phyloP scores from a whole-genome alignment of 257 asterid species.

The Forsythia viridissima region DNA sequence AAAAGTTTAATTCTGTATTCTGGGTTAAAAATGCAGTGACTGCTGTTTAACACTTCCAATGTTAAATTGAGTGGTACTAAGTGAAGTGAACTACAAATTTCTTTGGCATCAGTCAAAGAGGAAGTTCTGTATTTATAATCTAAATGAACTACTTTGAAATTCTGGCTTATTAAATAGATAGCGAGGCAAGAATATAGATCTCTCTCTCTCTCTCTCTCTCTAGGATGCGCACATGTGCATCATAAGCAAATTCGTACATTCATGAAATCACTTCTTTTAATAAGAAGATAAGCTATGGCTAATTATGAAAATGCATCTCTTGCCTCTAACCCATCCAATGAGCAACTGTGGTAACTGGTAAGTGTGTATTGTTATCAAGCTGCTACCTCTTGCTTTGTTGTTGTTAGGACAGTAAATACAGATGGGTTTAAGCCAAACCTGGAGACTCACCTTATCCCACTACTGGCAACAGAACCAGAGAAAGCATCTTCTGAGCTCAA shows the following conservation, averaged over 20 bases:
- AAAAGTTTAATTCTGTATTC: constrained; percentile 7
- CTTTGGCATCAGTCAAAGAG: not conserved
- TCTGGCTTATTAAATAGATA: not conserved
- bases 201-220: not conserved
- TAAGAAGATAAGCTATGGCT: not conserved
- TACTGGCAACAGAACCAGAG: constrained; percentile 69
- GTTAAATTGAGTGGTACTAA: not conserved
- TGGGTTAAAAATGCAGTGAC: constrained; percentile 11
- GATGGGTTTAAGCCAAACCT: constrained; percentile 98
- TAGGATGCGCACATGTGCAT: not conserved
- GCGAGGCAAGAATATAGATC: not conserved
- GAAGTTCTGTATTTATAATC: not conserved
- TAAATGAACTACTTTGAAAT: not conserved
- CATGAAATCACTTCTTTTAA: not conserved
- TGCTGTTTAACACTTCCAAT: not conserved
- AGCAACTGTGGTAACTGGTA: not conserved
- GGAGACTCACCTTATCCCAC: constrained; percentile 91
- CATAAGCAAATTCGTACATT: not conserved
- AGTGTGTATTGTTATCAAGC: constrained; percentile 6
- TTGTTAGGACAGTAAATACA: constrained; percentile 78
- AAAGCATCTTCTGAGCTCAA: constrained; percentile 50
- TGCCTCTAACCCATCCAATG: constrained; percentile 18
- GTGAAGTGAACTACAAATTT: not conserved
- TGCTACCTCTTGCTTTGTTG: constrained; percentile 33
- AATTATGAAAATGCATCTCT: not conserved